Evolutionary conservation across 768 basidiomycete species (phyloP).

Genomic region (Tubosaeta brunneosetosa): DNA sequence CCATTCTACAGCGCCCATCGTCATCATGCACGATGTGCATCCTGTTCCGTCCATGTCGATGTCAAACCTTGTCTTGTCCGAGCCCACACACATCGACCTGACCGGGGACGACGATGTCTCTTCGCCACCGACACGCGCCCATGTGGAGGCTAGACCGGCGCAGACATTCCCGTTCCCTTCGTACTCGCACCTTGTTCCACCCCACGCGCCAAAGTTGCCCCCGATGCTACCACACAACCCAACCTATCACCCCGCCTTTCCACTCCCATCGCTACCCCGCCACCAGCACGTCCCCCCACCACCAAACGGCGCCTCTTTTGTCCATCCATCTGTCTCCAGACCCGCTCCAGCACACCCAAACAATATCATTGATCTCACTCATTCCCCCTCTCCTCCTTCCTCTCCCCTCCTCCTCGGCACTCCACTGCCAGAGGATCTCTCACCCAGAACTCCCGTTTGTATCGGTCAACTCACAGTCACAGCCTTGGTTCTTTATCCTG

Average conservation of each 20-base stretch:
- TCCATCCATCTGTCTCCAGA: conserved; percentile 14
- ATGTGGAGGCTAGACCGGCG: conserved; percentile 38
- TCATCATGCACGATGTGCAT: conserved; percentile 27
- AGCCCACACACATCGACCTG: conserved; percentile 62
- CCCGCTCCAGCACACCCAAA: conserved; percentile 29
- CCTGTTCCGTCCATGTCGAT: conserved; percentile 31
- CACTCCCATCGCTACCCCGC: conserved; percentile 35
- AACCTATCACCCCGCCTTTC: conserved; percentile 49
- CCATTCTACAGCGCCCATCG: conserved; percentile 1
- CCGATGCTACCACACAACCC: conserved; percentile 18
- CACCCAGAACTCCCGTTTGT: conserved; percentile 81
- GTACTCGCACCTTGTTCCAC: conserved; percentile 21
- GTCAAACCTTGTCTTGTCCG: conserved; percentile 34
- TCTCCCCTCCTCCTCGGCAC: conserved; percentile 29
- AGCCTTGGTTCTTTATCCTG: conserved; percentile 81
- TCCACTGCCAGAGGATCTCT: conserved; percentile 51
- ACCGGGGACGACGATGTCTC: conserved; percentile 63
- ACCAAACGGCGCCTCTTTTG: conserved; percentile 23
- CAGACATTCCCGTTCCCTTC: conserved; percentile 21
- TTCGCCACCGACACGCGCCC: conserved; percentile 24
- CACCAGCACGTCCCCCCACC: conserved; percentile 17
- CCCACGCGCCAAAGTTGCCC: conserved; percentile 23
- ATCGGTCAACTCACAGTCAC: conserved; percentile 82
- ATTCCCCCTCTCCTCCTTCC: conserved; percentile 53
- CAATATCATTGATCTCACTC: conserved; percentile 74